phyloP scores from a whole-genome alignment of 108 stramenopile species.

The Discostella pseudostelligera region DNA sequence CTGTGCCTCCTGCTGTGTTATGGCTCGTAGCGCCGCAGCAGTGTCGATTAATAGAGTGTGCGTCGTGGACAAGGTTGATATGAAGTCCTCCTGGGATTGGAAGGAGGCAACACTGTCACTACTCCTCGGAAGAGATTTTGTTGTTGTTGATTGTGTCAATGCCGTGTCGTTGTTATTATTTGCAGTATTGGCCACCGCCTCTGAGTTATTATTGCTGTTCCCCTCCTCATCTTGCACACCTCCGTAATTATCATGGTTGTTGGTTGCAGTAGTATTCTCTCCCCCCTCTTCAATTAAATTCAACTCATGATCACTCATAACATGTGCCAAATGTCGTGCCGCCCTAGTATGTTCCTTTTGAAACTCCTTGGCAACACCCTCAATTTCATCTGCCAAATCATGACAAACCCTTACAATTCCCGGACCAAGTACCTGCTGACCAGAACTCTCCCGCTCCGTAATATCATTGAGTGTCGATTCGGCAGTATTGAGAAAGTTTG shows the following conservation, averaged over 20 bases:
- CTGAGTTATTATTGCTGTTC: background rate
- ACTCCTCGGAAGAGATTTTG: background rate
- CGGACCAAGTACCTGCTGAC: constrained; percentile 51
- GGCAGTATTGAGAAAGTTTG: constrained; percentile 36
- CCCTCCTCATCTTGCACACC: too few species aligned
- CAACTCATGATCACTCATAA: constrained; percentile 44
- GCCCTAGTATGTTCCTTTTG: constrained; percentile 50
- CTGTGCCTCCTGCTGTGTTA: constrained; percentile 70
- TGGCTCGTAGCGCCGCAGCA: constrained; percentile 60
- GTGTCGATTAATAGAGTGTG: constrained; percentile 63
- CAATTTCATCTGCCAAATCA: constrained; percentile 72
- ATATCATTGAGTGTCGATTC: constrained; percentile 29
- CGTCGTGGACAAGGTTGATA: constrained; percentile 52
- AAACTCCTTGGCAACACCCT: constrained; percentile 56
- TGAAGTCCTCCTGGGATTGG: constrained; percentile 44
- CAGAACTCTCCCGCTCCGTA: constrained; percentile 21
- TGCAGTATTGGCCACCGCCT: background rate
- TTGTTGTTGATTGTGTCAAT: background rate
- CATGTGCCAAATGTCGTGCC: constrained; percentile 44
- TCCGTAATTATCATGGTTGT: too few species aligned
- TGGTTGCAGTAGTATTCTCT: too few species aligned
- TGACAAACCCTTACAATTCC: constrained; percentile 64
- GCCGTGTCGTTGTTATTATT: constrained; percentile 9
- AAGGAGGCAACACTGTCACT: constrained; percentile 1
- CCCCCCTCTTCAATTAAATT: constrained; percentile 18